Base-by-base conservation (phyloP, 2,329 filamentous ascomycete species). In the Xylariaceae sp. region DNA sequence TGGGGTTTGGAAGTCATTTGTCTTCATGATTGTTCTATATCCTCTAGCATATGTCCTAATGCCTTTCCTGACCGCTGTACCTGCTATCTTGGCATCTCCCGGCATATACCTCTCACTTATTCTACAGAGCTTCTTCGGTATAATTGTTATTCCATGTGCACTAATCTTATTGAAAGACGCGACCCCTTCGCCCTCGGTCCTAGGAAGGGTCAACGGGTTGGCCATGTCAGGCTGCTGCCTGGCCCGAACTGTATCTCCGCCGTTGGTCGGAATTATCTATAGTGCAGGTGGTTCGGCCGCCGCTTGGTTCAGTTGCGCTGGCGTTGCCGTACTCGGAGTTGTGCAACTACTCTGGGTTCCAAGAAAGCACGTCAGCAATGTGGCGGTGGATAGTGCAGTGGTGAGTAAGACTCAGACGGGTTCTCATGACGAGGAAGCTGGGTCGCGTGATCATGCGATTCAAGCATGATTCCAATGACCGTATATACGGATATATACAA, bases 141-240 rank as follows among this genome's bases (percentile, higher is more conserved):
- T 90, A 61, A 78, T 90, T 37, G 84, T 82, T 20, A 89, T 87
- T 40, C 88, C 88, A 0, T 80, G 89, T 7, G 79, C 88, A 0
- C 77, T 91, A 21, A 90, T 91, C 57, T 77, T 91, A 51, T 81
- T 91, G 66, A 91, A 91, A 70, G 86, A 90, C 73, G 86, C 88
- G 1, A 84, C 85, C 3, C 86, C 87, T 0, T 81, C 83, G 3
- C 77, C 83, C 2, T 80, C 79, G 1, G 81, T 84, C 4, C 77
- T 91, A 16, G 88, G 88, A 1, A 86, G 83, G 64, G 88, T 91
- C 70, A 91, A 91, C 60, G 88, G 88, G 0, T 74, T 90, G 7
- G 87, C 88, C 46, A 89, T 89, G 57, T 88, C 85, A 2, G 87
- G 84, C 1, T 88, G 87, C n/a, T 89, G 88, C 19, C 82, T 85